These are phyloP conservation scores for Buddleja alternifolia DNA, from an alignment of 257 asterid species.

Conservation along the genomic window DNA sequence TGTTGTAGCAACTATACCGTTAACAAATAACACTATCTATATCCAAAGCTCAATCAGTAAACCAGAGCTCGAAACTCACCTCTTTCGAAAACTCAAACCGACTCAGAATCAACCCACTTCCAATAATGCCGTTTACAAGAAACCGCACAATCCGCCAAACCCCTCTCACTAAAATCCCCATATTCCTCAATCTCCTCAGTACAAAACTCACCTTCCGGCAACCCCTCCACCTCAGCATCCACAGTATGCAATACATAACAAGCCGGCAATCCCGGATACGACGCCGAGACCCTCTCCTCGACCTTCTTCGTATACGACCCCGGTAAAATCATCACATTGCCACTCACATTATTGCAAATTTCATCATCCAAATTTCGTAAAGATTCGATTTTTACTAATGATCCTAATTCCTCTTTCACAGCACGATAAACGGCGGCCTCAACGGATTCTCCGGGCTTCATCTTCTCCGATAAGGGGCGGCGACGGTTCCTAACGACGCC, in stretches of 20 bases:
- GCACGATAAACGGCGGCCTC: slow-evolving; percentile 85
- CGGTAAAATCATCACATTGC: slow-evolving; percentile 52
- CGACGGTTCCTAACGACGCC: slow-evolving; percentile 64
- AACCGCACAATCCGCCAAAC: slow-evolving; percentile 63
- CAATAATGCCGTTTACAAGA: slow-evolving; percentile 88
- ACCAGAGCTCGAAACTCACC: slow-evolving; percentile 43
- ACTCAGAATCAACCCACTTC: slow-evolving; percentile 81
- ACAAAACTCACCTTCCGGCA: slow-evolving; percentile 80
- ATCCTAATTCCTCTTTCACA: slow-evolving; percentile 85
- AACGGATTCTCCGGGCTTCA: slow-evolving; percentile 90
- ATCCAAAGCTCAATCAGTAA: slow-evolving; percentile 39
- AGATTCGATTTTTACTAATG: slow-evolving; percentile 30
- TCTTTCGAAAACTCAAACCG: slow-evolving; percentile 41
- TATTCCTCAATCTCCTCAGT: slow-evolving; percentile 86
- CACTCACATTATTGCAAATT: background rate
- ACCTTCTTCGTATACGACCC: slow-evolving; percentile 73
- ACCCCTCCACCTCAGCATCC: slow-evolving; percentile 73
- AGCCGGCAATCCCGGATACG: slow-evolving; percentile 97
- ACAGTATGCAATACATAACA: slow-evolving; percentile 81
- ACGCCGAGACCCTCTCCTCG: slow-evolving; percentile 75
- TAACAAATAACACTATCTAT: slow-evolving; percentile 22
- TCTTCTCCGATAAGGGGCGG: slow-evolving; percentile 91
- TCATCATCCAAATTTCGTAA: background rate
- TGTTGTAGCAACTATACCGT: background rate
- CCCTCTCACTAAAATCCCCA: slow-evolving; percentile 42